These are phyloP conservation scores for Catharanthus roseus DNA, from an alignment of 257 asterid species.

Conservation along the genomic window DNA sequence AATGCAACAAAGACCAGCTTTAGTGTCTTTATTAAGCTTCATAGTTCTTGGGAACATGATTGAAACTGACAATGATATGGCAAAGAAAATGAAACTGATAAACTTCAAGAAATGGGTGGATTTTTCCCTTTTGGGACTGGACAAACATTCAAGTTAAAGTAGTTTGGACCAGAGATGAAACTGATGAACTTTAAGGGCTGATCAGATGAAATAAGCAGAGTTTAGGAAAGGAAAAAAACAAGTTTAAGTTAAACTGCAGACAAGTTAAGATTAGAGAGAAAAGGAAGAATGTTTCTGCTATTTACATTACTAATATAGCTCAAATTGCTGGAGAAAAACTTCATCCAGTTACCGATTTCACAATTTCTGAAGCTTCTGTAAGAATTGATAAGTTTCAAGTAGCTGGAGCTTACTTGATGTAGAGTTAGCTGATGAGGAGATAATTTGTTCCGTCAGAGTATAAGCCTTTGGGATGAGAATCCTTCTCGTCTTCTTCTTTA, in stretches of 20 bases:
- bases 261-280: neutral
- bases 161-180: too few species aligned
- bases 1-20: too few species aligned
- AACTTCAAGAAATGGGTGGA: too few species aligned
- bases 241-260: neutral
- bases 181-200: neutral
- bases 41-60: too few species aligned
- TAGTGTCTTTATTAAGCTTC: too few species aligned
- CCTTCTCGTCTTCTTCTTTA: slow-evolving; percentile 61
- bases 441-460: slow-evolving; percentile 47
- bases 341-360: neutral
- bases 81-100: too few species aligned
- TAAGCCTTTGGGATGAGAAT: slow-evolving; percentile 73
- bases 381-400: too few species aligned
- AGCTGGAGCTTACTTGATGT: neutral
- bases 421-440: slow-evolving; percentile 32
- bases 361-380: too few species aligned
- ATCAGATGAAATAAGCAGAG: neutral
- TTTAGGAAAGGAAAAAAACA: neutral
- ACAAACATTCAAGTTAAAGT: too few species aligned
- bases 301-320: neutral
- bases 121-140: too few species aligned
- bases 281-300: neutral
- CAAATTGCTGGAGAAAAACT: neutral
- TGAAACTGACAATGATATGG: too few species aligned